Conservation (phyloP, 441 rosid species). For the Pelargonium myrrhifolium region DNA sequence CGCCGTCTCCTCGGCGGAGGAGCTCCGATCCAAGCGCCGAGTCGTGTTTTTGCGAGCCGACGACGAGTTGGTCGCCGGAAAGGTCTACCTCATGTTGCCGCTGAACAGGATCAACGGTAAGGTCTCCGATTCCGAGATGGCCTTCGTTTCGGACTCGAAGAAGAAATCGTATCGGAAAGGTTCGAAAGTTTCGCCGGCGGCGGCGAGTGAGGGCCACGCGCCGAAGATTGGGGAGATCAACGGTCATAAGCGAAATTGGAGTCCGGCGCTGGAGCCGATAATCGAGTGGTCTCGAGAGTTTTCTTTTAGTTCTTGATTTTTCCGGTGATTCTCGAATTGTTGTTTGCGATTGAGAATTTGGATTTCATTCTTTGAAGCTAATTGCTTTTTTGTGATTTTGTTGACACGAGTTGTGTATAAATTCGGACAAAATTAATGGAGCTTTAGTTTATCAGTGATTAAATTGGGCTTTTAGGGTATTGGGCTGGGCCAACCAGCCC, state of each 20-base stretch:
- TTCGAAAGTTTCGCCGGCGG: background rate
- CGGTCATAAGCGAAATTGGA: background rate
- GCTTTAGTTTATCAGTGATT: no score
- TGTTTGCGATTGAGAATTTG: no score
- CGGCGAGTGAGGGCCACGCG: background rate
- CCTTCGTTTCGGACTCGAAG: background rate
- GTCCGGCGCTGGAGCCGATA: background rate
- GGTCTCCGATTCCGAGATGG: constrained; percentile 26
- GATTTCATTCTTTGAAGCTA: no score
- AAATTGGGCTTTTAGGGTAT: no score
- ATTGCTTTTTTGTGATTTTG: no score
- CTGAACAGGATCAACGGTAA: constrained; percentile 21
- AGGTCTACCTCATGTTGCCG: constrained; percentile 27
- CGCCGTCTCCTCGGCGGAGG: constrained; percentile 21
- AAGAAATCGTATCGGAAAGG: background rate
- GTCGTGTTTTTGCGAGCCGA: constrained; percentile 34
- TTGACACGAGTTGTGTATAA: no score
- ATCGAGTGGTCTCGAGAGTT: background rate
- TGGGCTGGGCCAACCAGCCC: no score
- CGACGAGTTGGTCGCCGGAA: constrained; percentile 31
- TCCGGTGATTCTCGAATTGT: background rate
- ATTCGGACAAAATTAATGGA: no score
- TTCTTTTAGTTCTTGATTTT: no score
- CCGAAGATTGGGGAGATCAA: background rate
- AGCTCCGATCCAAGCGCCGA: constrained; percentile 22